Conservation (phyloP, 768 basidiomycete genomes). For the Amanita thiersii region DNA sequence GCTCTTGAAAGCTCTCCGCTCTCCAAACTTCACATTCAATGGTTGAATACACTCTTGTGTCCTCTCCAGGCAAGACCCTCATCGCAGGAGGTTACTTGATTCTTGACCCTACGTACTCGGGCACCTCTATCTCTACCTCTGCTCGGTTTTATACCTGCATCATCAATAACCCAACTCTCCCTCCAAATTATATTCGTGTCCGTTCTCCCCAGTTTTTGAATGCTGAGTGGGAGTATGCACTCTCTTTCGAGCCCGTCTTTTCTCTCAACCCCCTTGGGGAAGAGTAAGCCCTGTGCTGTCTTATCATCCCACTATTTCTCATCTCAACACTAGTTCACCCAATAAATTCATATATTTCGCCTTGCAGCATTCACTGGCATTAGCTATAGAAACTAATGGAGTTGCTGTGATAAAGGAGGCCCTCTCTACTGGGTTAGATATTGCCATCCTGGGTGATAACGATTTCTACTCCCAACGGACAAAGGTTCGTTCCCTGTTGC, state of each 20-base stretch:
- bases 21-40: neutral
- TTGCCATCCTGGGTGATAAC: conserved; percentile 87
- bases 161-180: conserved; percentile 22
- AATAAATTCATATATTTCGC: conserved; percentile 95
- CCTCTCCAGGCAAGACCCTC: conserved; percentile 92
- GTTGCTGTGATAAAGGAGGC: conserved; percentile 28
- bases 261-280: conserved; percentile 24
- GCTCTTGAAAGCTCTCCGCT: neutral
- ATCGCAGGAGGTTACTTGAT: conserved; percentile 96
- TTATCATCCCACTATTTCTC: conserved; percentile 5
- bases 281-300: conserved; percentile 29
- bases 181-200: conserved; percentile 50
- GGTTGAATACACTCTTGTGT: conserved; percentile 62
- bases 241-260: conserved; percentile 30
- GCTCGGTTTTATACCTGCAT: conserved; percentile 90
- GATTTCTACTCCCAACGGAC: conserved; percentile 96
- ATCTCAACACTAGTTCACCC: conserved; percentile 32
- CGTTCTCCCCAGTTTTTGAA: conserved; percentile 87
- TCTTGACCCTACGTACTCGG: conserved; percentile 79
- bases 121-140: conserved; percentile 85
- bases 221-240: conserved; percentile 69
- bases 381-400: conserved; percentile 55
- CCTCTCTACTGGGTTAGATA: conserved; percentile 53
- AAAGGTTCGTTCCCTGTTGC: conserved; percentile 42
- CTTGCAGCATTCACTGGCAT: conserved; percentile 64